phyloP scores from a whole-genome alignment of 257 asterid genomes.

The Rauvolfia tetraphylla region DNA sequence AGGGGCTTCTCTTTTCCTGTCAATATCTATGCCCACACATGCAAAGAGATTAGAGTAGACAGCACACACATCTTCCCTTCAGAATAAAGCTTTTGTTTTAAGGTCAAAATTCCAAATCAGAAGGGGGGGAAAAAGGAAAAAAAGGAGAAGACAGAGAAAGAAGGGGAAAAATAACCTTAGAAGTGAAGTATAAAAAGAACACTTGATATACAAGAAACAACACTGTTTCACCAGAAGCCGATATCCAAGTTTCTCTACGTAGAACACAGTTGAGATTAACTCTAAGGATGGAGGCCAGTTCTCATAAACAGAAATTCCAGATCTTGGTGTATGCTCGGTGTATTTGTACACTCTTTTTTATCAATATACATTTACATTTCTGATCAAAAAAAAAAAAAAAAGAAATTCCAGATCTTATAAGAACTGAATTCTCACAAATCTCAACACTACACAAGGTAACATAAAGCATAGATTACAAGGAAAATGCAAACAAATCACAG shows the following conservation, averaged over 20 bases:
- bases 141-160: background rate
- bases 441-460: background rate
- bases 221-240: conserved; percentile 6
- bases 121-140: background rate
- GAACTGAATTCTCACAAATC: background rate
- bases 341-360: too few relatives aligned
- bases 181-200: conserved; percentile 11
- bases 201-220: conserved; percentile 7
- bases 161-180: conserved; percentile 9
- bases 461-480: background rate
- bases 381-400: too few relatives aligned
- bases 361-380: too few relatives aligned
- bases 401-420: conserved; percentile 13
- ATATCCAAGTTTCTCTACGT: background rate
- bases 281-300: background rate
- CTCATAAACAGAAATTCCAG: background rate
- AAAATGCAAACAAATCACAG: conserved; percentile 2
- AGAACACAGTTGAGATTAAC: background rate
- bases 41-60: background rate
- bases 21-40: background rate
- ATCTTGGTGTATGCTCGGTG: too few relatives aligned
- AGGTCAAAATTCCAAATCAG: background rate
- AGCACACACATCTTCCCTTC: background rate
- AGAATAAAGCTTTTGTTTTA: background rate
- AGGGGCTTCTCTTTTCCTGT: background rate